These are phyloP conservation scores for Trichoderma reesei DNA, from an alignment of 495 filamentous ascomycete genomes.

Conservation along the genomic window DNA sequence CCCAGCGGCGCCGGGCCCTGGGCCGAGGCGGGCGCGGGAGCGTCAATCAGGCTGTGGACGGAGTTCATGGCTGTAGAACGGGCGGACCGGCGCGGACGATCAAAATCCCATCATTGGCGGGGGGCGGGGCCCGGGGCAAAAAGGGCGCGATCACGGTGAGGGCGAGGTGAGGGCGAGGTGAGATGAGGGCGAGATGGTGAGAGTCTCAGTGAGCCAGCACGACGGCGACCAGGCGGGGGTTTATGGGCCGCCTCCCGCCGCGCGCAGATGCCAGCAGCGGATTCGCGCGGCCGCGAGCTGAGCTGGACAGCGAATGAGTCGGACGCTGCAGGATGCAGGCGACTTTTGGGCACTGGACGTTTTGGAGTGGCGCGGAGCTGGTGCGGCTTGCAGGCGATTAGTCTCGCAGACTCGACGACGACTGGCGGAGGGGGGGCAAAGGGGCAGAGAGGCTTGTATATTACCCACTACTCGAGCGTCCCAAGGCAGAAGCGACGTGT, in stretches of 20 bases:
- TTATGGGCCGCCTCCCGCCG: neutral
- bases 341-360: neutral
- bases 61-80: slow-evolving; percentile 9
- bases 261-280: neutral
- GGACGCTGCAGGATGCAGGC: neutral
- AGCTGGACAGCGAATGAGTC: neutral
- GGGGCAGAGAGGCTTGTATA: neutral
- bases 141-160: slow-evolving; percentile 5
- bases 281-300: neutral
- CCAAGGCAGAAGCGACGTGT: neutral
- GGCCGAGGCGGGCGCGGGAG: neutral
- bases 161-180: slow-evolving; percentile 4
- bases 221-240: neutral
- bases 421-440: neutral
- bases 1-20: neutral
- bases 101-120: slow-evolving; percentile 7
- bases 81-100: slow-evolving; percentile 7
- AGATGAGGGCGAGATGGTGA: neutral
- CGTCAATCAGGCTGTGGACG: slow-evolving; percentile 2
- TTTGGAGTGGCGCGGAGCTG: neutral
- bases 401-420: neutral
- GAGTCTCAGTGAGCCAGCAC: neutral
- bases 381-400: neutral
- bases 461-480: neutral
- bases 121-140: slow-evolving; percentile 4